A percentile compares a stretch with the other conserved stretches of the same genome.
phyloP scores from a whole-genome alignment of 345 rosid species.

The Acer campestre region DNA sequence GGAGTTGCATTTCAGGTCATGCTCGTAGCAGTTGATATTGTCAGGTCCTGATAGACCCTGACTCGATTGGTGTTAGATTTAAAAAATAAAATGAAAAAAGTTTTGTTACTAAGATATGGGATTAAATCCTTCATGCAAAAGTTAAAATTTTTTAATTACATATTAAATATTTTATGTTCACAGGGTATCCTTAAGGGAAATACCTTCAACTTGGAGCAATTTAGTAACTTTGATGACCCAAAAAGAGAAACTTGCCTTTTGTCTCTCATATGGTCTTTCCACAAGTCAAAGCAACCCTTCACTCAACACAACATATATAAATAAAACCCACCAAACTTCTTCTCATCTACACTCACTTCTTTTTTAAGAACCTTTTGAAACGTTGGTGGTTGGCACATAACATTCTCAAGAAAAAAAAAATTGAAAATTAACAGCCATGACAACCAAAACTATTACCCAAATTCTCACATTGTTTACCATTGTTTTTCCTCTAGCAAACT shows the following conservation, averaged over 20 bases:
- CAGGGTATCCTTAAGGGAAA: background rate
- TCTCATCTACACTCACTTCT: background rate
- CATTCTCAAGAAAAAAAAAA: background rate
- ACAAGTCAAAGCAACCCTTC: slow-evolving; percentile 30
- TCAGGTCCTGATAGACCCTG: no score
- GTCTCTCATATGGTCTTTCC: slow-evolving; percentile 17
- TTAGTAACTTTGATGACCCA: slow-evolving; percentile 1
- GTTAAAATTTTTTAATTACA: no score
- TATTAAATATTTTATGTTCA: background rate
- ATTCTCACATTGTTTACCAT: slow-evolving; percentile 15
- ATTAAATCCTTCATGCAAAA: no score
- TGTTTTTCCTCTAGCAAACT: slow-evolving; percentile 13
- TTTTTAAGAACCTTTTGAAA: background rate
- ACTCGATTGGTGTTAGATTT: no score
- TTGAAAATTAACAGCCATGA: slow-evolving; percentile 25
- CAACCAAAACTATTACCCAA: background rate
- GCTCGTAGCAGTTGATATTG: no score
- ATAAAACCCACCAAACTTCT: slow-evolving; percentile 9
- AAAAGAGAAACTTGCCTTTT: slow-evolving; percentile 19
- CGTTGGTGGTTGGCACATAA: background rate
- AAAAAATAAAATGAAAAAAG: no score
- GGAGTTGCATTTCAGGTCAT: no score
- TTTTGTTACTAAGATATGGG: no score
- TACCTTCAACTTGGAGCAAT: background rate
- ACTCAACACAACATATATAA: background rate